Evolutionary conservation across 768 basidiomycete genomes (phyloP), one percentile per base, ranked within the genome.

Genomic region (Tubosaeta sp.): DNA sequence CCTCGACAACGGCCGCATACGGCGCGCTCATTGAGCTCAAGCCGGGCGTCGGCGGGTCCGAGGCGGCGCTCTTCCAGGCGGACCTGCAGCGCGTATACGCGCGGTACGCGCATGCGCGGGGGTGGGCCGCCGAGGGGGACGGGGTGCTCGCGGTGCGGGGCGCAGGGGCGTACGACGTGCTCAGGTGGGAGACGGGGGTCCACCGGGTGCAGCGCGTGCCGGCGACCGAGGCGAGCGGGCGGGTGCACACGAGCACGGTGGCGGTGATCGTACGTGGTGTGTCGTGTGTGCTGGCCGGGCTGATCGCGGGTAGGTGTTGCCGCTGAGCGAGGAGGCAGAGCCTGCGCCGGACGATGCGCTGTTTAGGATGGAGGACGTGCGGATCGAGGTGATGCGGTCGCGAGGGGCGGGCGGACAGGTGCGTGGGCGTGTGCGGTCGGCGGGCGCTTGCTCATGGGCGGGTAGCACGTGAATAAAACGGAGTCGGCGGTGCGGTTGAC

Each of bases 401-500:
- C 76, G 92, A n/a, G 96, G 96, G 22, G 95, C 96, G 7, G 96
- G 96, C 40, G 95, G 96, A 14, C 94, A 96, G 77, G 91, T 91
- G 54, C 47, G 73, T 59, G 10, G 19, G 30, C 38, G 24, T 32
- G 21, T n/a, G n/a, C 19, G 6, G 38, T 19, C 7, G 14, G 21
- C 13, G 21, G 11, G n/a, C 18, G 47, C 31, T 42, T 32, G 27
- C 35, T 31, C 18, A 35, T 40, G 19, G 3, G 0, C 24, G 24
- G 1, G n/a, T 29, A 97, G 87, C 95, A 98, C 70, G 96, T 99
- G 61, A 99, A 99, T 72, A 91, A 87, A 77, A 98, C 96, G 0
- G 96, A 99, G 70, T 97, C 95, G 2, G 96, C 96, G 3, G 94
- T 99, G 19, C 85, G 96, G 1, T 69, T 99, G 40, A 95, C 93